Evolutionary conservation across 495 filamentous ascomycete genomes (phyloP).

Genomic region (Xylaria grammica): DNA sequence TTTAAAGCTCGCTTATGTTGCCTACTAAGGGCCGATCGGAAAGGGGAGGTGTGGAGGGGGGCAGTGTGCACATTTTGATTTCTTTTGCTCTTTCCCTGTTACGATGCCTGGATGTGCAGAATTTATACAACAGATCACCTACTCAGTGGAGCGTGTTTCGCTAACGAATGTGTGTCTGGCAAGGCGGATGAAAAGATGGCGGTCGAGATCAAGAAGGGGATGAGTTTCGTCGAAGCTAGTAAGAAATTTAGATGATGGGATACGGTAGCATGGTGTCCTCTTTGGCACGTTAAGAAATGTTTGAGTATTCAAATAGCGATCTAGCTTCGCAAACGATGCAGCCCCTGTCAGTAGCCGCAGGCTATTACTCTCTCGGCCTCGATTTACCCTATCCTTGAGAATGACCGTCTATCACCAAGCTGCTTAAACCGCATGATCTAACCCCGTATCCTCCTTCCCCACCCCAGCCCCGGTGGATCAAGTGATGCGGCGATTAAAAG

Average conservation of each 20-base stretch:
- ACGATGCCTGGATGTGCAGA: neutral
- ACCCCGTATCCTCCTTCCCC: too few species aligned
- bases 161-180: neutral
- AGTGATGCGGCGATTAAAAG: neutral
- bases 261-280: neutral
- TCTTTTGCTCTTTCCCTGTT: neutral
- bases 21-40: too few species aligned
- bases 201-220: constrained; percentile 54
- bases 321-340: neutral
- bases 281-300: neutral
- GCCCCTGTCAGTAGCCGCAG: neutral
- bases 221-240: constrained; percentile 59
- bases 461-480: too few species aligned
- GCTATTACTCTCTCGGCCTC: neutral
- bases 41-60: too few species aligned
- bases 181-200: constrained; percentile 59
- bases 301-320: neutral
- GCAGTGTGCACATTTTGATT: too few species aligned
- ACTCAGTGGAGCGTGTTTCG: neutral
- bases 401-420: neutral
- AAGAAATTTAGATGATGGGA: constrained; percentile 43
- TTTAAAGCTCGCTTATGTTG: too few species aligned
- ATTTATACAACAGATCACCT: too few species aligned
- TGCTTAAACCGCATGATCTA: too few species aligned
- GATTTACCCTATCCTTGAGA: neutral